Base-by-base conservation (phyloP, 495 filamentous ascomycete genomes). In the Trichoderma erinaceum region DNA sequence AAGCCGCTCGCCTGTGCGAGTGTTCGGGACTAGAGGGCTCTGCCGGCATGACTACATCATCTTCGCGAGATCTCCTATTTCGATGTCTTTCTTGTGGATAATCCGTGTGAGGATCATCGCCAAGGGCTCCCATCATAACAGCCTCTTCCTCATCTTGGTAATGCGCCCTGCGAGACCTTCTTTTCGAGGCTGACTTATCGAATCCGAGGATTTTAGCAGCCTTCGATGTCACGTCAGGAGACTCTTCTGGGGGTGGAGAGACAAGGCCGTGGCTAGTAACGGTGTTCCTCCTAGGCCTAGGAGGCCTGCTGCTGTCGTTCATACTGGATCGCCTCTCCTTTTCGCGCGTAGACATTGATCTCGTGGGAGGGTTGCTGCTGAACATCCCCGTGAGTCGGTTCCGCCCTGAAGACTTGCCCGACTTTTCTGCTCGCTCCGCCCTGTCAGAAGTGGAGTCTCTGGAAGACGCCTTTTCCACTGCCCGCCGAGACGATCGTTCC, bases 131-230 rank as follows among this genome's bases (percentile, higher is more conserved):
- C 18, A 76, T 78, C 82, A 84, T 81, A 46, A 81, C 76, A 64
- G 82, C 77, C 67, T 85, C 82, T 1, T 84, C 82, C 27, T 82
- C 76, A 21, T 73, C 73, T 46, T 50, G 63, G 11, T 52, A 68
- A 69, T 68, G 67, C 65, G 71, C 69, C 58, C 68, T 68, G 41
- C 64, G 73, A 27, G 70, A 32, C 66, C 75, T 76, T 67, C 71
- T 76, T 68, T 79, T 79, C 41, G 79, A 79, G 68, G 41, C 29
- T 13, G 73, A 76, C 46, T 73, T 79, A 35, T 78, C 77, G 27
- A 85, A 75, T 35, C 83, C 84, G 13, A 85, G 74, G 56, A 85
- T 69, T 70, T 78, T 84, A 44, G 83, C 83, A n/a, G 84, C 84
- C 71, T 85, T 86, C 6, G 79, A 73, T 4, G 78, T 77, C 75